Evolutionary conservation across 2,329 filamentous ascomycete genomes (phyloP), one percentile per base, ranked within the genome.

Genomic region (Cladosporium sp.): DNA sequence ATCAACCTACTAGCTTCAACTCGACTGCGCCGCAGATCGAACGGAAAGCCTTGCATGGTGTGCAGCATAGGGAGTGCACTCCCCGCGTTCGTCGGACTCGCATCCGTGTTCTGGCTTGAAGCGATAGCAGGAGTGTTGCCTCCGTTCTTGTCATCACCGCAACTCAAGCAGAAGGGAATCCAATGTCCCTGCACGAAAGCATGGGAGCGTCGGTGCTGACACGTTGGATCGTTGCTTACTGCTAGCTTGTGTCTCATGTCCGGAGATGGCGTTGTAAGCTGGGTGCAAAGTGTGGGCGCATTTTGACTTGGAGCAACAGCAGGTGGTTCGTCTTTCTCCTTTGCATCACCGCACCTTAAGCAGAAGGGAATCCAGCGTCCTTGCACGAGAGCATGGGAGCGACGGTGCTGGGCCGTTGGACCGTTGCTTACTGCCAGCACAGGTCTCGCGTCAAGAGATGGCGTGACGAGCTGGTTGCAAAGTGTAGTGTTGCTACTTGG

Each of bases 41-140:
- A 56, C 5, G 61, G 61, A 16, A 63, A 63, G 6, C 61, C 61
- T 26, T 63, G 61, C 29, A 29, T 31, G 7, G 33, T 44, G 10
- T 63, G 50, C 8, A 63, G 8, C 4, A 63, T n/a, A 44, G 31
- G 29, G 21, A 18, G 33, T 23, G 61, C 35, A 18, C 61, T 35
- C 8, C 21, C 31, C 5, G 16, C 26, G 14, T 33, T 14, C 5
- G 14, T 46, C 10, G 40, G 5, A 4, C n/a, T 53, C 10, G 8
- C 26, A 29, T 28, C 8, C 12, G n/a, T n/a, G 10, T 3, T 3
- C 18, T 7, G 6, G 40, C 6, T 44, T 11, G 40, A 14, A 21
- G n/a, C 5, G 10, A 11, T 2, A 44, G 40, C 40, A 46, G 8
- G 1, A 6, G n/a, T 21, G 11, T 23, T 10, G n/a, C 21, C 40